These are phyloP conservation scores for Beauveria brongniartii DNA, from an alignment of 2,329 filamentous ascomycete genomes.

Conservation along the genomic window DNA sequence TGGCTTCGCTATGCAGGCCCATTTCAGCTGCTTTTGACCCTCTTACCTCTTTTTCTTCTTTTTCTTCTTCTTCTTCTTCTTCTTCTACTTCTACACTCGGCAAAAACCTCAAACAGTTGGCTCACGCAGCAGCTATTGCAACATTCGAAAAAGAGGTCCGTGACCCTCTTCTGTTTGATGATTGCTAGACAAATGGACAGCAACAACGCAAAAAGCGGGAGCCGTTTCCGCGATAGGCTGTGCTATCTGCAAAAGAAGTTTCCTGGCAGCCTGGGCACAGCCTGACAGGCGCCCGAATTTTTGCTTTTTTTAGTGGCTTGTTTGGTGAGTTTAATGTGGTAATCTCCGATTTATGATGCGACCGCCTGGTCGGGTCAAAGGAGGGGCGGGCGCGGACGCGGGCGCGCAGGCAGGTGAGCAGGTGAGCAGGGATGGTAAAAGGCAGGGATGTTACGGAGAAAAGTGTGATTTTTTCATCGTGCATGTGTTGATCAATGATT, in stretches of 20 bases:
- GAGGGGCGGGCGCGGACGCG: neutral
- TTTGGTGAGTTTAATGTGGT: neutral
- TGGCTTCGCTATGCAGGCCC: no score
- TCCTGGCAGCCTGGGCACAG: no score
- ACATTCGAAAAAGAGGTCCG: neutral
- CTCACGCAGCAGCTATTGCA: neutral
- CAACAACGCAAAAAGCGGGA: neutral
- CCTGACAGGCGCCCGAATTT: neutral
- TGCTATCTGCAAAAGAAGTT: no score
- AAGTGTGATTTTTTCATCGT: no score
- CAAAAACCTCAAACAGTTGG: neutral
- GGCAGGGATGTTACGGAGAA: neutral
- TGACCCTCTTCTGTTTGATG: slow-evolving; percentile 1
- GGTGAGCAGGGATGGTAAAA: neutral
- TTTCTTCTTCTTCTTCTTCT: no score
- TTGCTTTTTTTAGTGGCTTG: neutral
- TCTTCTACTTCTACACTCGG: neutral
- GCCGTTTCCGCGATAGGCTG: neutral
- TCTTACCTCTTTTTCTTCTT: neutral
- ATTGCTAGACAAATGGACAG: slow-evolving; percentile 1
- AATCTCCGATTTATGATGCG: slow-evolving; percentile 2
- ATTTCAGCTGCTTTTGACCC: neutral
- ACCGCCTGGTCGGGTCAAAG: neutral
- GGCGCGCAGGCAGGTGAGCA: neutral
- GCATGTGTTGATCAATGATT: no score